Conservation (phyloP, 257 asterid species). For the Nicotiana benthamiana region DNA sequence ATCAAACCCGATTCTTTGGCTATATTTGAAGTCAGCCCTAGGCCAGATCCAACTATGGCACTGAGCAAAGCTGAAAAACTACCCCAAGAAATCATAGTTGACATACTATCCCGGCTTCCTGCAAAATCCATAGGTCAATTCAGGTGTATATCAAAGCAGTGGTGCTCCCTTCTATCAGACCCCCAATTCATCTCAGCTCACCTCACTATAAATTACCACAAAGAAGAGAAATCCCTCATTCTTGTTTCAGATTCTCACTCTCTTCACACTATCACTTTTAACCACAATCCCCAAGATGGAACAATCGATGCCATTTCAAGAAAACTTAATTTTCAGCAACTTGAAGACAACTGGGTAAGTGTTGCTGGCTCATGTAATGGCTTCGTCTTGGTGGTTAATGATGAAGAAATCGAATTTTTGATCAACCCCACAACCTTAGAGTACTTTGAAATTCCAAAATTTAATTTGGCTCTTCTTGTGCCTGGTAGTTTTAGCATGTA, state of each 20-base stretch:
- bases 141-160: constrained; percentile 24
- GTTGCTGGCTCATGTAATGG: not conserved
- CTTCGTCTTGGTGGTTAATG: not conserved
- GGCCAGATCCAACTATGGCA: too few relatives aligned
- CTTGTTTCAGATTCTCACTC: constrained; percentile 6
- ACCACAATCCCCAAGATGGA: not conserved
- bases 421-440: constrained; percentile 34
- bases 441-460: constrained; percentile 7
- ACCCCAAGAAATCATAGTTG: constrained; percentile 22
- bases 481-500: constrained; percentile 16
- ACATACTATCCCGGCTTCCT: constrained; percentile 21
- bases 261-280: not conserved
- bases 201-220: constrained; percentile 7
- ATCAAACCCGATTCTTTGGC: too few relatives aligned
- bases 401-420: not conserved
- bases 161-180: constrained; percentile 18
- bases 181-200: constrained; percentile 19
- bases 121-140: constrained; percentile 27
- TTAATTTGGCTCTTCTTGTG: constrained; percentile 14
- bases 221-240: constrained; percentile 13
- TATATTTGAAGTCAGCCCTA: too few relatives aligned
- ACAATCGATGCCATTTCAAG: too few relatives aligned
- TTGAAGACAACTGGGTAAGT: not conserved
- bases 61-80: not conserved
- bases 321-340: not conserved